These are phyloP conservation scores for Clarkia xantiana DNA, from an alignment of 345 rosid genomes.

Conservation along the genomic window DNA sequence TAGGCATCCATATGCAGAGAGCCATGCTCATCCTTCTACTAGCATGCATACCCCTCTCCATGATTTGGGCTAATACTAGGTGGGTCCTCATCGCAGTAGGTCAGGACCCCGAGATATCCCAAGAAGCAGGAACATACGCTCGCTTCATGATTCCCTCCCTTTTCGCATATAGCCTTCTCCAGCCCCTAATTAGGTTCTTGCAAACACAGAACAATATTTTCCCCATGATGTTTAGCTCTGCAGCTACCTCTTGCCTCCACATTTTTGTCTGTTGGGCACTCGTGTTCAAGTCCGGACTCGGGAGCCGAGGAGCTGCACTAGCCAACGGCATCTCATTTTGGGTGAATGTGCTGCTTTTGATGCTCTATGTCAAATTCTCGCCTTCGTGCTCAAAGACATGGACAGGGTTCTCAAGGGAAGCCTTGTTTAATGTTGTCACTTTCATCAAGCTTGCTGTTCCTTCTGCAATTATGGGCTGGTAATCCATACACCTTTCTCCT, in stretches of 20 bases:
- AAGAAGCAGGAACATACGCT: conserved; percentile 46
- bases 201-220: conserved; percentile 63
- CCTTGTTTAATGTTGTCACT: conserved; percentile 20
- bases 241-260: conserved; percentile 36
- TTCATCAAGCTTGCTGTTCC: conserved; percentile 59
- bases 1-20: conserved; percentile 63
- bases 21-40: conserved; percentile 53
- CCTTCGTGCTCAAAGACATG: conserved; percentile 48
- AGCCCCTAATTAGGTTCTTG: conserved; percentile 49
- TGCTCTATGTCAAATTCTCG: conserved; percentile 47
- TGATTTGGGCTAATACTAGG: conserved; percentile 54
- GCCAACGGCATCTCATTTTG: conserved; percentile 52
- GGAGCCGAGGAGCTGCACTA: conserved; percentile 62
- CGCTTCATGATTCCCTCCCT: conserved; percentile 56
- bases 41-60: conserved; percentile 50
- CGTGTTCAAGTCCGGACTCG: conserved; percentile 45
- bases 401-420: conserved; percentile 66
- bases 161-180: conserved; percentile 56
- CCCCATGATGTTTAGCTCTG: conserved; percentile 57
- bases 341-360: conserved; percentile 47
- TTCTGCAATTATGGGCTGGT: conserved; percentile 76
- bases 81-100: conserved; percentile 29
- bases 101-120: conserved; percentile 40
- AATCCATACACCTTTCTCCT: not conserved
- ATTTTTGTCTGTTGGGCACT: conserved; percentile 47